A percentile compares a stretch with the other conserved stretches of the same genome.
phyloP scores from a whole-genome alignment of 192 early-diverging fungal species.

The Podila verticillata region DNA sequence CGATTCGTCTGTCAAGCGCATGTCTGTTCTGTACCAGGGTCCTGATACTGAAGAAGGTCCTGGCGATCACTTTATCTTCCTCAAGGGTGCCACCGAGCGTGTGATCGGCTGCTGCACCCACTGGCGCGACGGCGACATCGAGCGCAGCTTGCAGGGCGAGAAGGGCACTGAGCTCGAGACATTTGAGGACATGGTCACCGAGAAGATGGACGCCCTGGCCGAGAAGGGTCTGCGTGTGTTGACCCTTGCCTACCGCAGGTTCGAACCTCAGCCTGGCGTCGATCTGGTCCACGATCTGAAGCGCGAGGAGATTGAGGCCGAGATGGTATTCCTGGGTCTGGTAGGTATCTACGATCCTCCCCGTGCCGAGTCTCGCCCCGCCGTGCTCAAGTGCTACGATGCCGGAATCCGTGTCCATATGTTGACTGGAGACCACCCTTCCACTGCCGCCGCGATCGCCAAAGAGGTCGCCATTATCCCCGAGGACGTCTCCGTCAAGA shows the following conservation, averaged over 20 bases:
- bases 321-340: conserved; percentile 85
- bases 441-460: conserved; percentile 92
- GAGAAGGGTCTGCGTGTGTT: conserved; percentile 87
- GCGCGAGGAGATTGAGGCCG: conserved; percentile 70
- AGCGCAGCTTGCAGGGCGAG: conserved; percentile 28
- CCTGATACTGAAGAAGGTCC: conserved; percentile 27
- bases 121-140: conserved; percentile 53
- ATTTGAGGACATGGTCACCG: conserved; percentile 63
- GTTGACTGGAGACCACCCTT: conserved; percentile 95
- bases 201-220: conserved; percentile 78
- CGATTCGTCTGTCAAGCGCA: conserved; percentile 82
- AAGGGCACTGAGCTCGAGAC: conserved; percentile 13
- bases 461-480: conserved; percentile 62
- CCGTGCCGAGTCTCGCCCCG: conserved; percentile 68
- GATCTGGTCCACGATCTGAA: conserved; percentile 52
- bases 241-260: conserved; percentile 75
- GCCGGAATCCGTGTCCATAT: conserved; percentile 95
- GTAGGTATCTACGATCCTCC: conserved; percentile 96
- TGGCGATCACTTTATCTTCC: conserved; percentile 68
- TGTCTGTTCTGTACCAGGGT: conserved; percentile 79
- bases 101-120: conserved; percentile 75
- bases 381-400: conserved; percentile 78
- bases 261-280: conserved; percentile 34
- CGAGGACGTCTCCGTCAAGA: conserved; percentile 39
- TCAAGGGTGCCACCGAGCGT: conserved; percentile 94